phyloP scores from a whole-genome alignment of 176 grass and related monocot genomes.

The Musa acuminata region DNA sequence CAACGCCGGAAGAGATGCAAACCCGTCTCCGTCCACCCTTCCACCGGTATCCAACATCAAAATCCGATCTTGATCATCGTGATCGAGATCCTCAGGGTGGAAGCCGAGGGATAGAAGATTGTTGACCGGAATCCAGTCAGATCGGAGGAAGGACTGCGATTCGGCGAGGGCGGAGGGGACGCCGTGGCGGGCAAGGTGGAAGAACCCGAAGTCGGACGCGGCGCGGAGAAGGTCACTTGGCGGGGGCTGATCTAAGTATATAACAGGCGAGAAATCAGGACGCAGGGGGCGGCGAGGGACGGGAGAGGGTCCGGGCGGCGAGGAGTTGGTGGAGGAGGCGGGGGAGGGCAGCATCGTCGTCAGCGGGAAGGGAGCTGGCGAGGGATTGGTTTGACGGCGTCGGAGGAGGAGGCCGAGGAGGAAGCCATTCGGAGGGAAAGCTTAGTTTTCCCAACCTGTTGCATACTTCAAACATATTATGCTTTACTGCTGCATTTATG shows the following conservation, averaged over 20 bases:
- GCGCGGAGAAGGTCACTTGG: constrained; percentile 21
- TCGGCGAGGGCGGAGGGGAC: constrained; percentile 42
- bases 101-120: constrained; percentile 33
- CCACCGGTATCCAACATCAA: constrained; percentile 31
- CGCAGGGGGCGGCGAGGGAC: constrained; percentile 13
- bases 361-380: constrained; percentile 7
- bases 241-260: constrained; percentile 27
- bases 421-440: neutral
- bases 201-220: constrained; percentile 50
- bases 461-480: too few relatives aligned
- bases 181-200: constrained; percentile 56
- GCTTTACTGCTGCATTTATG: too few relatives aligned
- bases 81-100: constrained; percentile 17
- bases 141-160: constrained; percentile 1
- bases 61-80: constrained; percentile 23
- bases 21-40: neutral
- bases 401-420: constrained; percentile 20
- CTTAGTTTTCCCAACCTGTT: too few relatives aligned
- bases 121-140: neutral
- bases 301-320: neutral
- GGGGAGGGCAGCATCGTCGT: constrained; percentile 39
- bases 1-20: constrained; percentile 16
- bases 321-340: constrained; percentile 46
- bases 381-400: constrained; percentile 45
- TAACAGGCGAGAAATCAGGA: constrained; percentile 30